Conservation (phyloP, 2,329 filamentous ascomycete genomes). For the Hymenoscyphus fructigenus region DNA sequence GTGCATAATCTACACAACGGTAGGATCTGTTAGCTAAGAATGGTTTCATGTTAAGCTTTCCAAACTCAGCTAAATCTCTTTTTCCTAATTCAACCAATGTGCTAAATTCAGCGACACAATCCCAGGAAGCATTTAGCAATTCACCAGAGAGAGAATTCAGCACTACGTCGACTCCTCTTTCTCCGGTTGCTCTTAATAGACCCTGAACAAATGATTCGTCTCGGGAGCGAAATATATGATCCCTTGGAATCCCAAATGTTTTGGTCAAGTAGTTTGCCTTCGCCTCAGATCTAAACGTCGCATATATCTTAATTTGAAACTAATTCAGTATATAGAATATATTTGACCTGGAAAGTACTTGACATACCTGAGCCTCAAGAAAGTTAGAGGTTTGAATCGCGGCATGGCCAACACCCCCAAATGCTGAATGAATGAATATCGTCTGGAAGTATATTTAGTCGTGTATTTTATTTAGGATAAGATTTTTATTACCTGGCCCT, state of each 20-base stretch:
- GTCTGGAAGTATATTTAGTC: no score
- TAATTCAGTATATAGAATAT: no score
- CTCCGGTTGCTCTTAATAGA: not conserved
- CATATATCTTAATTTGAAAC: not conserved
- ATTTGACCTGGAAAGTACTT: no score
- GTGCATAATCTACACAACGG: not conserved
- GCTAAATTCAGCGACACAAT: constrained; percentile 39
- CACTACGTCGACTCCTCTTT: not conserved
- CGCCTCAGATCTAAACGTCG: not conserved
- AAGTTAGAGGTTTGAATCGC: no score
- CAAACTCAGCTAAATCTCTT: constrained; percentile 9
- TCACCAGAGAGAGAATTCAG: constrained; percentile 21
- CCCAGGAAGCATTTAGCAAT: constrained; percentile 38
- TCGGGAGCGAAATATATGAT: constrained; percentile 2
- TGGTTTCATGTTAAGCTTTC: not conserved
- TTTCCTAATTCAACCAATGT: constrained; percentile 40
- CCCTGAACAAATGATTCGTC: not conserved
- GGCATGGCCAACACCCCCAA: no score
- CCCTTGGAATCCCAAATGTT: not conserved
- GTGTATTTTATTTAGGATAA: no score
- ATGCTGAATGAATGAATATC: no score
- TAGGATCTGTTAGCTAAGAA: not conserved
- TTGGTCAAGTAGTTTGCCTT: not conserved
- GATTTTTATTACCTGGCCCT: no score
- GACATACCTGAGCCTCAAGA: no score